Evolutionary conservation across 1,284 basidiomycete genomes (phyloP), one percentile per base, ranked within the genome.

Genomic region (Trametes hirsuta): DNA sequence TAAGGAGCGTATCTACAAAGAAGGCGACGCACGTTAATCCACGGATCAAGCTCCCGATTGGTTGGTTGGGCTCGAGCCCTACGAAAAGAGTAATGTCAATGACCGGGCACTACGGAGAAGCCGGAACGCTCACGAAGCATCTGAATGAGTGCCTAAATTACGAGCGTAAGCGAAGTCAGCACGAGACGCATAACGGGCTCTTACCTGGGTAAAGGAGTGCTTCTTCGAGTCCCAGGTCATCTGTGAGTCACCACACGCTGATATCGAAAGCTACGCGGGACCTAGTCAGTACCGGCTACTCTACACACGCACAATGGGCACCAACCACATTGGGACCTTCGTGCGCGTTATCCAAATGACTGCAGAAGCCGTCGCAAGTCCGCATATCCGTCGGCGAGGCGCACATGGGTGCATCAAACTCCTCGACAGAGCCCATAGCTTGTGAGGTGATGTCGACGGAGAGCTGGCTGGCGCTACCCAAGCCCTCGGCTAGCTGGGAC

Each of bases 181-280:
- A 21, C 3, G 2, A 22, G 30, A 35, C 10, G 8, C 21, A 45
- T 22, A 14, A n/a, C 5, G 44, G 3, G 10, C 2, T 10, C 59
- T n/a, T 48, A 62, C 63, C 57, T 61, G 64, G 4, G 66, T 69
- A 62, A 69, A 68, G 15, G 68, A 66, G 39, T 57, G 40, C 44
- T 54, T 55, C 51, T 62, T 64, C 15, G 59, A 60, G 45, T 69
- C 68, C 64, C 64, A 69, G 2, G 64, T 66, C 36, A 52, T 45
- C 58, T 69, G 66, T 21, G 59, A 55, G 53, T 69, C 68, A n/a
- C 58, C 56, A 18, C 66, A 66, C 1, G 68, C 66, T 1, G 68
- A 59, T 18, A 69, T 45, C 1, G 68, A 69, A 4, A 69, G 46
- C 67, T 69, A n/a, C 11, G 5, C 35, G 12, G 53, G n/a, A 4